Conservation (phyloP, 257 asterid genomes). For the Gentiana macrophylla region DNA sequence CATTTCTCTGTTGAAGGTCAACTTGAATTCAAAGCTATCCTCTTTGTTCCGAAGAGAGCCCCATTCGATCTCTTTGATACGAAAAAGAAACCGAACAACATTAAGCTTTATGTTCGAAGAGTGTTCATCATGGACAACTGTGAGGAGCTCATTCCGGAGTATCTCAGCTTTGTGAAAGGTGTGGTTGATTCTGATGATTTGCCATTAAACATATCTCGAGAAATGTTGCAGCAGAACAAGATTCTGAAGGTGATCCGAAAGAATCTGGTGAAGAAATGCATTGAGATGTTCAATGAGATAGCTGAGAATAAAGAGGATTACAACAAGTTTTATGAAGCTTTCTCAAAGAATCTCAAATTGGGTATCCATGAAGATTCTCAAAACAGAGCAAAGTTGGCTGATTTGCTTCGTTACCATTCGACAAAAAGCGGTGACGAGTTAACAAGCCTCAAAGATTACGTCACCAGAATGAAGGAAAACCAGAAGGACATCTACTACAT, state of each 20-base stretch:
- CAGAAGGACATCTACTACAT: conserved; percentile 73
- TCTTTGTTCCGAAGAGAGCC: conserved; percentile 47
- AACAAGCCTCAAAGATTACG: conserved; percentile 70
- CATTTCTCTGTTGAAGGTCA: conserved; percentile 60
- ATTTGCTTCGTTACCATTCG: conserved; percentile 42
- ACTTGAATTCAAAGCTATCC: conserved; percentile 48
- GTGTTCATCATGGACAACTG: conserved; percentile 59
- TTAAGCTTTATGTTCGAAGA: conserved; percentile 46
- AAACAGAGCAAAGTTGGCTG: conserved; percentile 39
- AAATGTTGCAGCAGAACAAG: conserved; percentile 51
- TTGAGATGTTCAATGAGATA: conserved; percentile 46
- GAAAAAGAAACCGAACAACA: conserved; percentile 50
- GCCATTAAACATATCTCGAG: conserved; percentile 46
- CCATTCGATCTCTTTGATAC: conserved; percentile 56
- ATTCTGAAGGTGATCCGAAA: conserved; percentile 55
- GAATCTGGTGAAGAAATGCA: conserved; percentile 53
- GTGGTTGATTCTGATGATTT: conserved; percentile 52
- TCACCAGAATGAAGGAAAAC: conserved; percentile 79
- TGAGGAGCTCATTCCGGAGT: conserved; percentile 49
- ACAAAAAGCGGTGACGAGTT: conserved; percentile 61
- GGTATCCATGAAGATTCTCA: conserved; percentile 50
- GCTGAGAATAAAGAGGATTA: conserved; percentile 61
- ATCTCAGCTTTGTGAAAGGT: conserved; percentile 44
- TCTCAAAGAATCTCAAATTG: conserved; percentile 48
- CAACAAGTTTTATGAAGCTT: conserved; percentile 44